Evolutionary conservation across 345 rosid species (phyloP).

Genomic region (Raphanus raphanistrum): DNA sequence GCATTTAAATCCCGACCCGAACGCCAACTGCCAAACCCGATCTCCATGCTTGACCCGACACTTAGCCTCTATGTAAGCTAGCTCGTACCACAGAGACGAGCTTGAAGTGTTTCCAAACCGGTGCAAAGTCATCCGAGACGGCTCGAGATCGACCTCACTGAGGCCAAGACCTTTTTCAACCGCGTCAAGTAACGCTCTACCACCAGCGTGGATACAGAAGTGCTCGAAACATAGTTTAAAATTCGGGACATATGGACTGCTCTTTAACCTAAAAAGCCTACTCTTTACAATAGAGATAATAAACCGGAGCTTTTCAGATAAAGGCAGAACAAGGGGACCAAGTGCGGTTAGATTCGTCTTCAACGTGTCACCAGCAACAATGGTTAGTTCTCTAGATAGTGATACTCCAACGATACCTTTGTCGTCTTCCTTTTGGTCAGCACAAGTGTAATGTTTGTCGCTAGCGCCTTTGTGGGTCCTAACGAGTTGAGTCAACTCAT

Average conservation of each 20-base stretch:
- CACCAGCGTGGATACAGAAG: conserved; percentile 83
- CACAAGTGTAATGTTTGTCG: conserved; percentile 64
- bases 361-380: conserved; percentile 84
- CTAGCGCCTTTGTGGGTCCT: conserved; percentile 84
- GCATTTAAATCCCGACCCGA: conserved; percentile 94
- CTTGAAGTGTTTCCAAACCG: conserved; percentile 89
- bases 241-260: conserved; percentile 70
- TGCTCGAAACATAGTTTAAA: conserved; percentile 83
- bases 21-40: conserved; percentile 93
- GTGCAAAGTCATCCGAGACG: conserved; percentile 85
- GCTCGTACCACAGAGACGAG: conserved; percentile 90
- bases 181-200: conserved; percentile 81
- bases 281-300: conserved; percentile 47
- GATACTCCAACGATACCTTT: conserved; percentile 71
- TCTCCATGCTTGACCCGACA: conserved; percentile 65
- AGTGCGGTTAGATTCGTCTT: conserved; percentile 77
- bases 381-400: conserved; percentile 73
- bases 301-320: conserved; percentile 62
- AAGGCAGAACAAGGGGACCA: conserved; percentile 79
- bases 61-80: conserved; percentile 81
- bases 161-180: conserved; percentile 69
- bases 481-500: conserved; percentile 67
- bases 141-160: conserved; percentile 76
- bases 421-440: conserved; percentile 73
- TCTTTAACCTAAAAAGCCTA: conserved; percentile 51